Conservation (phyloP, 176 grass and related monocot genomes). For the Triticum turgidum region DNA sequence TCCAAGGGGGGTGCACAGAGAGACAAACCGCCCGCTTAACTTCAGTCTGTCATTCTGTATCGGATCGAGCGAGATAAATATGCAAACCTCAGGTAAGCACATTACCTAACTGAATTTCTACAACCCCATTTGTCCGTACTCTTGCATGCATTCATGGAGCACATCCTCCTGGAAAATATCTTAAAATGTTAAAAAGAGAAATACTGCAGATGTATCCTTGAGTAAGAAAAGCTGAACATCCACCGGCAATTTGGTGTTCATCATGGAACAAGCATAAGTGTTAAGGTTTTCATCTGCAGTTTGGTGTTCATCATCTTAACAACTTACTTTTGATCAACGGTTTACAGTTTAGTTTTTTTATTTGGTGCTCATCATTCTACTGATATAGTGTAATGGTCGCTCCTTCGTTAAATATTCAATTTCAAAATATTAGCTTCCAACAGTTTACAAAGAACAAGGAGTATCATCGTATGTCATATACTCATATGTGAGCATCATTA, state of each 20-base stretch:
- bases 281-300: background rate
- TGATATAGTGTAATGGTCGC: background rate
- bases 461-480: background rate
- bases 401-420: background rate
- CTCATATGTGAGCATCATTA: background rate
- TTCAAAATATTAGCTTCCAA: background rate
- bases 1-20: slow-evolving; percentile 65
- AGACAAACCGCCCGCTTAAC: too few relatives aligned
- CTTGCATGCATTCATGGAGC: slow-evolving; percentile 61
- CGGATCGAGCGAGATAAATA: background rate
- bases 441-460: background rate
- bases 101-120: slow-evolving; percentile 92
- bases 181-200: background rate
- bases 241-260: background rate
- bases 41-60: background rate
- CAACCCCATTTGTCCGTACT: slow-evolving; percentile 87
- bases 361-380: background rate
- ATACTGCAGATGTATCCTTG: too few relatives aligned
- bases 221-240: too few relatives aligned
- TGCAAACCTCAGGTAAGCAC: background rate
- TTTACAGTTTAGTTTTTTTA: background rate
- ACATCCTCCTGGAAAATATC: slow-evolving; percentile 77
- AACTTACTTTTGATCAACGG: background rate
- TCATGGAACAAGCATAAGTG: background rate
- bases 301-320: background rate